Base-by-base conservation (phyloP, 1,284 basidiomycete species). In the Microbotryum silenes-acaulis region DNA sequence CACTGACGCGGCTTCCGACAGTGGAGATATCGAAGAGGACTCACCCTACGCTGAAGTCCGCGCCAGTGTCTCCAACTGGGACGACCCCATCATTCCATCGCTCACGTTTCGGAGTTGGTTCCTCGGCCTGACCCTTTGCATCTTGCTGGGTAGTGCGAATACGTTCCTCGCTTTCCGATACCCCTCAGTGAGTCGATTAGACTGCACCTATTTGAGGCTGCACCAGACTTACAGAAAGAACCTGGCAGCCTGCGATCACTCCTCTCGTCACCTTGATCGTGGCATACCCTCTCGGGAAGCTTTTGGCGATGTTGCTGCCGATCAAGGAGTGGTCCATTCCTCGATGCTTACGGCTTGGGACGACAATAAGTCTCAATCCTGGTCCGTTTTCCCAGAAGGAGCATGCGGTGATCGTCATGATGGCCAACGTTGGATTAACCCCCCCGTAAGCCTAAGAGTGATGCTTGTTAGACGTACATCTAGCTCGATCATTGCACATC, bases 331-430 rank as follows among this genome's bases (percentile, higher is more conserved):
- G 84, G 75, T 80, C 81, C 3, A 75, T 91, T 12, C 90, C 89
- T 1, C 74, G 81, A 73, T 78, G 80, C 78, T 79, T 81, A 7
- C 83, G 25, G 73, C 74, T 44, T 67, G 77, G 77, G 67, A 51
- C 57, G 79, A 64, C 4, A 82, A 85, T 92, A 72, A 88, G 87
- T 3, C 78, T 97, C 55, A 97, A 98, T 72, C 93, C 94, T 0
- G 91, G 94, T 21, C 91, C 92, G 9, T 98, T 93, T 89, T 97
- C 96, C 77, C 91, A 94, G 79, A 94, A 94, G 76, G 94, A 97
- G 74, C 93, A 97, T 73, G 86, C 90, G 1, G 77, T 93, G 33
- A 88, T 97, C 57, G 87, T 83, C 73, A 91, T 97, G 77, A 97
- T 97, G 91, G 86, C 89, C 29, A 94, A 91, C 74, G 82, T 93